These are phyloP conservation scores for Euclidium syriacum DNA, from an alignment of 345 rosid genomes.

Conservation along the genomic window DNA sequence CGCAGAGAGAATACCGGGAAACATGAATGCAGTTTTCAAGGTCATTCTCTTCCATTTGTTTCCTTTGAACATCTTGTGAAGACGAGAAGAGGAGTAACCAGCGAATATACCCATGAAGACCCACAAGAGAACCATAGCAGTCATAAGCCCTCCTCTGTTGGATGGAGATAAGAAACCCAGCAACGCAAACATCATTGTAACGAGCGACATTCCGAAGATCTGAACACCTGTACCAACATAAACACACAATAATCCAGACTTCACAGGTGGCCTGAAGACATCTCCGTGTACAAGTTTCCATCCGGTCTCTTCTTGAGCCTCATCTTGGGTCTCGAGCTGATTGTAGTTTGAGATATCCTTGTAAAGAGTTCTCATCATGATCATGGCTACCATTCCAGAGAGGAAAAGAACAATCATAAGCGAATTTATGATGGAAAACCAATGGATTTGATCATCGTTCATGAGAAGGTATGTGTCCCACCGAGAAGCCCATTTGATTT, in stretches of 20 bases:
- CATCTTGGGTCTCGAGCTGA: slow-evolving; percentile 97
- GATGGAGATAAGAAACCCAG: slow-evolving; percentile 94
- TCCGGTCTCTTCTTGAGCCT: slow-evolving; percentile 97
- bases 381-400: slow-evolving; percentile 99
- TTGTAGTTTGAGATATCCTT: slow-evolving; percentile 93
- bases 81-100: slow-evolving; percentile 85
- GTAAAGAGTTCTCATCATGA: slow-evolving; percentile 95
- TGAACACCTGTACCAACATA: slow-evolving; percentile 96
- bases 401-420: slow-evolving; percentile 95
- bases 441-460: slow-evolving; percentile 97
- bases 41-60: slow-evolving; percentile 93
- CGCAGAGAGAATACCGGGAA: slow-evolving; percentile 76
- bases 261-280: slow-evolving; percentile 83
- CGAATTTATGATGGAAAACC: slow-evolving; percentile 97
- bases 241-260: slow-evolving; percentile 80
- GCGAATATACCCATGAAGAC: slow-evolving; percentile 96
- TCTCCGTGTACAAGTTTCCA: slow-evolving; percentile 99
- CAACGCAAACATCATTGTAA: slow-evolving; percentile 94
- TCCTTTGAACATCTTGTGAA: slow-evolving; percentile 94
- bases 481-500: slow-evolving; percentile 98
- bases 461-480: slow-evolving; percentile 98
- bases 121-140: slow-evolving; percentile 98
- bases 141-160: slow-evolving; percentile 97
- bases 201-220: slow-evolving; percentile 86
- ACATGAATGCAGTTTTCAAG: slow-evolving; percentile 90